Percentiles rank a stretch among this genome's conserved stretches.
phyloP scores from a whole-genome alignment of 2,329 filamentous ascomycete genomes.

The Phialophora tarda region DNA sequence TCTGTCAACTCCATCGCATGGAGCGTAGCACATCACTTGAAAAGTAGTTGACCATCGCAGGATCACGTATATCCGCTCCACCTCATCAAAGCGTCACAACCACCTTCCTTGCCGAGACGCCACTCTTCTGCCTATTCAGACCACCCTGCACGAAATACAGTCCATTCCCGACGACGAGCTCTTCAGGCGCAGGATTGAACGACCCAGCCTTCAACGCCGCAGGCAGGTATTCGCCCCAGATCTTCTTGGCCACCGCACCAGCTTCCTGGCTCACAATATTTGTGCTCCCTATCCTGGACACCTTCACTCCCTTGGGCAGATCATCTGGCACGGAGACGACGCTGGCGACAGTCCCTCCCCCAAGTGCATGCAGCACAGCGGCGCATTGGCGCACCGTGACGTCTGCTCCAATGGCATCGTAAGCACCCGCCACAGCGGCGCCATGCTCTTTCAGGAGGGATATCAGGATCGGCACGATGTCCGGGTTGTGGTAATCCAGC shows the following conservation, averaged over 20 bases:
- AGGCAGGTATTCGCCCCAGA: constrained; percentile 17
- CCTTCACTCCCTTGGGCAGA: constrained; percentile 20
- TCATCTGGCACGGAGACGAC: constrained; percentile 20
- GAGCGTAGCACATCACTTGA: no score
- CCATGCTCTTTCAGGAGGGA: constrained; percentile 23
- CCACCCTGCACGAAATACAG: constrained; percentile 46
- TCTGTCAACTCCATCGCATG: no score
- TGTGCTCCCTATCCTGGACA: constrained; percentile 51
- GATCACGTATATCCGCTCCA: neutral
- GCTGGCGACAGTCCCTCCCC: constrained; percentile 12
- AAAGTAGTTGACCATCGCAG: neutral
- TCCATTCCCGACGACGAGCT: constrained; percentile 9
- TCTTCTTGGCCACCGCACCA: constrained; percentile 66
- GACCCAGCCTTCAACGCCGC: constrained; percentile 5
- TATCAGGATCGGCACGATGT: constrained; percentile 25
- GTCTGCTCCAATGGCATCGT: constrained; percentile 27
- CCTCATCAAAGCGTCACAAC: constrained; percentile 40
- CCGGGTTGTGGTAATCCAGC: constrained; percentile 51
- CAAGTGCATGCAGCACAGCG: constrained; percentile 20
- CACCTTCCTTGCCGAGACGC: constrained; percentile 50
- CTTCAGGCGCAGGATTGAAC: neutral
- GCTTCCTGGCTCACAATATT: constrained; percentile 46
- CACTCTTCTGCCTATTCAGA: constrained; percentile 46
- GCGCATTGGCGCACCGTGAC: constrained; percentile 22
- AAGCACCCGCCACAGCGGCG: constrained; percentile 14